A percentile compares a stretch with the other conserved stretches of the same genome.
These are phyloP conservation scores for Aspergillus glaucus DNA, from an alignment of 2,329 filamentous ascomycete species.

Conservation along the genomic window DNA sequence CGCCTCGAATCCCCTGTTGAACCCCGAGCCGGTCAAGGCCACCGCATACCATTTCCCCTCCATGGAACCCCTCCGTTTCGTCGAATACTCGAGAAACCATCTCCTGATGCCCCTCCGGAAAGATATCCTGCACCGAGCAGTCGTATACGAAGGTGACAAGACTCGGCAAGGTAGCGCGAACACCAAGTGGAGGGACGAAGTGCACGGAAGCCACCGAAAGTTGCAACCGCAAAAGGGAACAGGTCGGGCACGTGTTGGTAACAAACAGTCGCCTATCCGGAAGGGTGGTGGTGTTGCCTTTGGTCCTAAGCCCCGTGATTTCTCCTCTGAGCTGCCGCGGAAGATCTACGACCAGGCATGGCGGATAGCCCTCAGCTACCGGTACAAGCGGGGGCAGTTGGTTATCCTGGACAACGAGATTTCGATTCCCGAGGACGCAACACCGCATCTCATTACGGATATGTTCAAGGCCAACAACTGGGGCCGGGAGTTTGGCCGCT, in stretches of 20 bases:
- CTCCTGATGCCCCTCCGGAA: constrained; percentile 79
- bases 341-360: constrained; percentile 96
- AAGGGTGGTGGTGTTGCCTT: constrained; percentile 81
- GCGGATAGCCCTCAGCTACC: constrained; percentile 87
- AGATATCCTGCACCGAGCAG: constrained; percentile 86
- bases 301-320: constrained; percentile 89
- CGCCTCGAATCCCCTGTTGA: constrained; percentile 29
- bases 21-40: constrained; percentile 60
- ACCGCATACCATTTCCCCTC: constrained; percentile 88
- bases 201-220: constrained; percentile 78
- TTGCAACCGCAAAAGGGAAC: constrained; percentile 80
- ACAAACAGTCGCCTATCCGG: constrained; percentile 73
- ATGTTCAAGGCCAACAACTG: constrained; percentile 67
- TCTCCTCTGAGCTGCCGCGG: constrained; percentile 70
- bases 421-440: constrained; percentile 48
- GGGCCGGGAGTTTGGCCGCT: constrained; percentile 61
- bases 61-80: constrained; percentile 73
- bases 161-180: constrained; percentile 81
- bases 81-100: constrained; percentile 73
- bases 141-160: constrained; percentile 86
- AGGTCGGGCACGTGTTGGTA: constrained; percentile 71
- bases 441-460: constrained; percentile 56
- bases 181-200: constrained; percentile 73
- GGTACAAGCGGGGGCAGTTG: constrained; percentile 80
- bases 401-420: constrained; percentile 78